Percentiles rank a stretch among this genome's conserved stretches.
These are phyloP conservation scores for Sonneratia caseolaris DNA, from an alignment of 345 rosid genomes.

Conservation along the genomic window DNA sequence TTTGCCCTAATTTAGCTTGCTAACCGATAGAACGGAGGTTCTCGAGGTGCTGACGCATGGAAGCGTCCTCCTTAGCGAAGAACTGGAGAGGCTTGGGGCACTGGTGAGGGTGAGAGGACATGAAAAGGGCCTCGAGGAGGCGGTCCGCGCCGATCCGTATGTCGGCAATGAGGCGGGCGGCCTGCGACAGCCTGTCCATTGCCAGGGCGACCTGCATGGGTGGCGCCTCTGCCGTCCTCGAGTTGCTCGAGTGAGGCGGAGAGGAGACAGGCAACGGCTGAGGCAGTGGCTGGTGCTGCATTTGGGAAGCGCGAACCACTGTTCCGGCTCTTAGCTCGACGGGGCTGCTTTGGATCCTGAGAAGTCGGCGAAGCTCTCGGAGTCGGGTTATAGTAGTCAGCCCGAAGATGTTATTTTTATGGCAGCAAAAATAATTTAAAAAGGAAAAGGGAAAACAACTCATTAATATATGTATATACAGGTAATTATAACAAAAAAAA, in stretches of 20 bases:
- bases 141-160: constrained; percentile 86
- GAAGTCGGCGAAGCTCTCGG: too few relatives aligned
- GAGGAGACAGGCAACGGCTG: constrained; percentile 14
- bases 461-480: too few relatives aligned
- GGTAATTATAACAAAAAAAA: too few relatives aligned
- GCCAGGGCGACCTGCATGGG: constrained; percentile 94
- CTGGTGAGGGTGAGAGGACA: constrained; percentile 59
- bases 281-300: constrained; percentile 25
- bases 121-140: constrained; percentile 75
- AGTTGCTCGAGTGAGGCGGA: constrained; percentile 11
- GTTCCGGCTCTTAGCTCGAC: not conserved
- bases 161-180: constrained; percentile 80
- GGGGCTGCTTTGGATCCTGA: not conserved
- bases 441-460: too few relatives aligned
- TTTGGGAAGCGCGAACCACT: not conserved
- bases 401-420: too few relatives aligned
- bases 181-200: constrained; percentile 83
- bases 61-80: constrained; percentile 59
- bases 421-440: too few relatives aligned
- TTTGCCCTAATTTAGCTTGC: constrained; percentile 11
- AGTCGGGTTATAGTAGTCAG: too few relatives aligned
- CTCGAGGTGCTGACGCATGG: constrained; percentile 80
- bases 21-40: constrained; percentile 69
- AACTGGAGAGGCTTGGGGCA: constrained; percentile 46
- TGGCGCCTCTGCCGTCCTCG: constrained; percentile 56